phyloP scores from a whole-genome alignment of 306 rosid genomes.

The Canavalia ensiformis region DNA sequence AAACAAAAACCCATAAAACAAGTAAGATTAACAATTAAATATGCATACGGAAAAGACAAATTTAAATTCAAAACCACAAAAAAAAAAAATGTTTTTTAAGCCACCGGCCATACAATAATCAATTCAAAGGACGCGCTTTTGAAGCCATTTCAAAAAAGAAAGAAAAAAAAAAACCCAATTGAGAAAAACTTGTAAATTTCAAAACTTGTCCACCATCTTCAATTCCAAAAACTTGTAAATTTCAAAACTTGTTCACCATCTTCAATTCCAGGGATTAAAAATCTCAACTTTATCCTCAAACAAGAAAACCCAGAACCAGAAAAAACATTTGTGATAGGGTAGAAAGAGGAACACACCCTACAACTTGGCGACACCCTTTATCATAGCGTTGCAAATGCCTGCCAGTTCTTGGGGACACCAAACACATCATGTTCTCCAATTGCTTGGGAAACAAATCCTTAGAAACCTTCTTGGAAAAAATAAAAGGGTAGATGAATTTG shows the following conservation, averaged over 20 bases:
- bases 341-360: slow-evolving; percentile 65
- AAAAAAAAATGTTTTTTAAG: not conserved
- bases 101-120: slow-evolving; percentile 22
- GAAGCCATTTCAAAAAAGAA: not conserved
- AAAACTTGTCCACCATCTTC: not conserved
- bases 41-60: not conserved
- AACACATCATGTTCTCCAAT: slow-evolving; percentile 57
- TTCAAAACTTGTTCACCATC: not conserved
- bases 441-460: slow-evolving; percentile 55
- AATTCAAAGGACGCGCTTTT: slow-evolving; percentile 14
- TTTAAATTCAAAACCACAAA: not conserved
- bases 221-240: not conserved
- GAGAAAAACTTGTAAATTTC: slow-evolving; percentile 10
- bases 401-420: slow-evolving; percentile 75
- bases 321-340: too few relatives aligned
- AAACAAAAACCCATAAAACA: slow-evolving; percentile 15
- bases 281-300: slow-evolving; percentile 9
- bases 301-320: not conserved
- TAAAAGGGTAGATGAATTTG: slow-evolving; percentile 52
- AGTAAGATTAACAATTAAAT: slow-evolving; percentile 40
- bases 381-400: slow-evolving; percentile 85
- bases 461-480: slow-evolving; percentile 47
- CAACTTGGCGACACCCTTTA: slow-evolving; percentile 80
- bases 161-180: slow-evolving; percentile 30
- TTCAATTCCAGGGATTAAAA: slow-evolving; percentile 34